Base-by-base conservation (phyloP, 768 basidiomycete species). In the Cystofilobasidium ferigula region DNA sequence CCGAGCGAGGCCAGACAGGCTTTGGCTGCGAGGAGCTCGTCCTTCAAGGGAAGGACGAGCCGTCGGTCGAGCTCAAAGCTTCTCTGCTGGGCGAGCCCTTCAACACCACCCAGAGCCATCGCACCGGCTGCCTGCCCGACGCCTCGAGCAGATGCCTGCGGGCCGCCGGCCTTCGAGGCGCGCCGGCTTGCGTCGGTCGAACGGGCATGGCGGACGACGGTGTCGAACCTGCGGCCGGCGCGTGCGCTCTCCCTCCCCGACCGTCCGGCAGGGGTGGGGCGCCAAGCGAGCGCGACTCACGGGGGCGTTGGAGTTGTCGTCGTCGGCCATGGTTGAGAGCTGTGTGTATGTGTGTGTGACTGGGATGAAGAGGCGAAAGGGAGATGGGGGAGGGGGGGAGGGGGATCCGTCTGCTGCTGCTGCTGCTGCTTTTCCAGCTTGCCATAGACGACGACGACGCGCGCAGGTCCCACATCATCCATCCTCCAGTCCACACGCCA, bases 401-500 rank as follows among this genome's bases (percentile, higher is more conserved):
- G 26, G 6, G 6, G 28, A 8, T 54, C 9, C 20, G 45, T 54
- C n/a, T 16, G 45, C 45, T 4, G 26, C 5, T 14, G 26, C 30
- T 32, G 3, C 30, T 32, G 28, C 51, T 54, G 26, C 3, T 54
- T 13, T 13, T 28, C 51, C 7, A 18, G 51, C 51, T 5, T 40
- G 24, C 12, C 58, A n/a, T 38, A 38, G 18, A 43, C 58, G 40
- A 26, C 36, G 12, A 9, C 36, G 20, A 20, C 6, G 24, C 36
- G 3, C 34, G 12, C 35, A 56, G 14, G 26, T 24, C n/a, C 16
- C 28, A 20, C 56, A 35, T 35, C 56, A 28, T 28, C 56, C 26
- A 7, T 34, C 56, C 26, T 34, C 34, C 34, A 20, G 2, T 22
- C 58, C 38, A 26, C 4, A 22, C 38, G 26, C 40, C 58, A 94